phyloP scores from a whole-genome alignment of 2,329 filamentous ascomycete species.

The Neonectria magnoliae region DNA sequence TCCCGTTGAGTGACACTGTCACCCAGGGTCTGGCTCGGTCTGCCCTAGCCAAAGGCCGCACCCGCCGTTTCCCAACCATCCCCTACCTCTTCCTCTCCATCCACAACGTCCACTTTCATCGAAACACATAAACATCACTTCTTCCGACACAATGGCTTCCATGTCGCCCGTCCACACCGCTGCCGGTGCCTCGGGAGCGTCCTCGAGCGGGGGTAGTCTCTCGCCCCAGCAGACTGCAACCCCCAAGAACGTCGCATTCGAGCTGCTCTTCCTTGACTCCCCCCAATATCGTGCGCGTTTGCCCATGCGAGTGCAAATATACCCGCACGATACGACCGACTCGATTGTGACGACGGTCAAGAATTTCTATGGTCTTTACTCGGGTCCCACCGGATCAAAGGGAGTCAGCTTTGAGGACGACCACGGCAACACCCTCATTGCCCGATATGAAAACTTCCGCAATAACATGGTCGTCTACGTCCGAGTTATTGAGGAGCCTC shows the following conservation, averaged over 20 bases:
- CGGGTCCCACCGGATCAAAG: slow-evolving; percentile 72
- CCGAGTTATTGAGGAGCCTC: slow-evolving; percentile 75
- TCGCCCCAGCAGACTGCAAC: slow-evolving; percentile 59
- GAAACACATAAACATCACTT: slow-evolving; percentile 39
- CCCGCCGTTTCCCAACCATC: slow-evolving; percentile 38
- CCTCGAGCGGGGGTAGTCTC: slow-evolving; percentile 55
- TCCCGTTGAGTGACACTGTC: slow-evolving; percentile 43
- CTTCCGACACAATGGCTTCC: slow-evolving; percentile 55
- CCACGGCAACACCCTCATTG: slow-evolving; percentile 89
- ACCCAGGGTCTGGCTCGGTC: slow-evolving; percentile 40
- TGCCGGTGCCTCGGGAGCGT: slow-evolving; percentile 46
- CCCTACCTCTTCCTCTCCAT: slow-evolving; percentile 32
- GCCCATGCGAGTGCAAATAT: slow-evolving; percentile 91
- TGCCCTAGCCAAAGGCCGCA: slow-evolving; percentile 49
- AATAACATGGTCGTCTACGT: slow-evolving; percentile 96
- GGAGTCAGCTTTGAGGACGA: slow-evolving; percentile 97
- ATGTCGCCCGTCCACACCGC: slow-evolving; percentile 55
- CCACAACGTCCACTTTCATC: slow-evolving; percentile 36
- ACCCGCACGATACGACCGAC: slow-evolving; percentile 94
- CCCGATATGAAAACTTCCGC: slow-evolving; percentile 93
- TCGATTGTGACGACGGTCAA: slow-evolving; percentile 98
- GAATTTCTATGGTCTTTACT: slow-evolving; percentile 98
- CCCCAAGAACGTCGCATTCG: slow-evolving; percentile 82
- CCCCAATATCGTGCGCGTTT: slow-evolving; percentile 77
- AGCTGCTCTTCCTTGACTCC: slow-evolving; percentile 75